Base-by-base conservation (phyloP, 768 basidiomycete species). In the Paxillus rubicundulus region DNA sequence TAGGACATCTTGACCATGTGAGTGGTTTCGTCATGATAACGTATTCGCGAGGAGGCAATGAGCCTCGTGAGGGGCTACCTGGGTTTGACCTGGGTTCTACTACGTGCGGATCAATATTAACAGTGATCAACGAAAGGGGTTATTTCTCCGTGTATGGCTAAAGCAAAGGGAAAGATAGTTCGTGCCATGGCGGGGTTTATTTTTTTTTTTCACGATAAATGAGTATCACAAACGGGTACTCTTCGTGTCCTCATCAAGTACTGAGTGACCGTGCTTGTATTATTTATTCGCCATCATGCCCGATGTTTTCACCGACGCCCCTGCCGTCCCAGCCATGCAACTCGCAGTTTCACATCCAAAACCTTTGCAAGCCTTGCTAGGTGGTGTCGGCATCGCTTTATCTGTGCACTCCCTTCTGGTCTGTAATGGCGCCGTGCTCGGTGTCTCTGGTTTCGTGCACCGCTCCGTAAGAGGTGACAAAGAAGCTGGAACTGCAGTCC, bases 401-500 rank as follows among this genome's bases (percentile, higher is more conserved):
- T 73, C 84, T 1, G 75, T 77, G 3, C 79, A 84, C 57, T 65
- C 77, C 14, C 68, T 85, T 5, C 64, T 82, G 28, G 61, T 81
- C 13, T 71, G 82, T 37, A 84, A 82, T 50, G 81, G 82, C 20
- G 72, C 70, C 50, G 75, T 78, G 43, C 80, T 83, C 54, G 84
- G 84, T 1, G 77, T 85, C 47, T 84, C 82, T 21, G 82, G 82
- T 16, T 84, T 84, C 56, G 58, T 85, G 3, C 80, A 84, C 61
- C 72, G 76, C 44, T 74, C 79, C 1, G 63, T 74, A 7, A 70
- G 71, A 24, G 80, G 82, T 16, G 65, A 67, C 52, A 57, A 59
- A 28, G 82, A 82, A 44, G 75, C 73, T 4, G 46, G 71, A 1
- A 65, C 68, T 2, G 75, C 74, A 7, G 74, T 74, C 8, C 56